A percentile compares a stretch with the other conserved stretches of the same genome.
Conservation (phyloP, 805 yeast species). For the Lachancea fermentati region DNA sequence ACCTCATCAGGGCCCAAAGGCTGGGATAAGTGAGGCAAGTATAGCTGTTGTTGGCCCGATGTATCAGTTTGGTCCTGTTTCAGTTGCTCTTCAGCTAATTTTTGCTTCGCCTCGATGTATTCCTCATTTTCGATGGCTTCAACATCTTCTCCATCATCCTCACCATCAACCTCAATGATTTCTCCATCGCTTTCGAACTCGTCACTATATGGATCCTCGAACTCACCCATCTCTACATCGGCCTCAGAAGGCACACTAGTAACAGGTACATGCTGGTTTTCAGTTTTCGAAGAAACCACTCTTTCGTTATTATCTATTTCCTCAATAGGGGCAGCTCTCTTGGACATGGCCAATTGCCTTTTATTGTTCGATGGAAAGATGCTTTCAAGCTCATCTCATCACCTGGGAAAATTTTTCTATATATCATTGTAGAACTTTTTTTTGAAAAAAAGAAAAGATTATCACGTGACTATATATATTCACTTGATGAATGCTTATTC, state of each 20-base stretch:
- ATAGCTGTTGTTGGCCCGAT: slow-evolving; percentile 42
- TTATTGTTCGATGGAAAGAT: not conserved
- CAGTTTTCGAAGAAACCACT: slow-evolving; percentile 37
- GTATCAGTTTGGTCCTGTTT: slow-evolving; percentile 34
- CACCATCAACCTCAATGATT: slow-evolving; percentile 73
- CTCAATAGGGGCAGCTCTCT: slow-evolving; percentile 40
- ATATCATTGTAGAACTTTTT: not conserved
- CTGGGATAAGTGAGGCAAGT: slow-evolving; percentile 80
- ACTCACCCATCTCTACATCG: slow-evolving; percentile 70
- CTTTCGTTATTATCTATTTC: slow-evolving; percentile 37
- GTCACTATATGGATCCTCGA: slow-evolving; percentile 85
- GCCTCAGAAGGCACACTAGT: slow-evolving; percentile 25
- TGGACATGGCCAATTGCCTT: slow-evolving; percentile 38
- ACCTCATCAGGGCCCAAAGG: slow-evolving; percentile 96
- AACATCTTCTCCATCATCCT: slow-evolving; percentile 40
- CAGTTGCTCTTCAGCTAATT: slow-evolving; percentile 33
- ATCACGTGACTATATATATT: not conserved
- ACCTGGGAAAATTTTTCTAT: slow-evolving; percentile 14
- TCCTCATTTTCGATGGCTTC: slow-evolving; percentile 33
- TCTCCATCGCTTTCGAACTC: slow-evolving; percentile 91
- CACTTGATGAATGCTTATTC: too few relatives aligned
- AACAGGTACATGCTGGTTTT: slow-evolving; percentile 21
- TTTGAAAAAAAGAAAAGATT: not conserved
- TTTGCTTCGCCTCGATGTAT: slow-evolving; percentile 34
- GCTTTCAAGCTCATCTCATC: slow-evolving; percentile 8